These are phyloP conservation scores for Cornus suecica DNA, from an alignment of 148 eudicot genomes.

Conservation along the genomic window DNA sequence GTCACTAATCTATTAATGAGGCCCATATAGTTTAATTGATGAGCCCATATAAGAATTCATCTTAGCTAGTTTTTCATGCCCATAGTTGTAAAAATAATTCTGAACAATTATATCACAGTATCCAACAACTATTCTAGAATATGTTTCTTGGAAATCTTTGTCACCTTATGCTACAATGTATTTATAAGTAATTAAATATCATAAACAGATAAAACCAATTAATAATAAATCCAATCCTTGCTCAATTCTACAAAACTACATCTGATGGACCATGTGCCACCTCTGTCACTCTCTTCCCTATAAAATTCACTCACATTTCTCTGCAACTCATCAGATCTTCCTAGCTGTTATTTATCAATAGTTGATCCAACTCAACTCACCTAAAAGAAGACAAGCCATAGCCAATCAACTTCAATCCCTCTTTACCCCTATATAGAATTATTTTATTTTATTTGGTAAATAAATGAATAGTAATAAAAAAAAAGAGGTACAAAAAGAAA, in stretches of 20 bases:
- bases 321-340: slow-evolving; percentile 23
- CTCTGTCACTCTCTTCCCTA: slow-evolving; percentile 3
- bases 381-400: slow-evolving; percentile 26
- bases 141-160: not conserved
- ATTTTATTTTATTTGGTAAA: too few species aligned
- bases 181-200: slow-evolving; percentile 18
- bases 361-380: slow-evolving; percentile 24
- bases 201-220: slow-evolving; percentile 9
- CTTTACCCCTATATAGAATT: slow-evolving; percentile 21
- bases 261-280: slow-evolving; percentile 32
- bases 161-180: slow-evolving; percentile 11
- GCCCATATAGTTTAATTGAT: too few species aligned
- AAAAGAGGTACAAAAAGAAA: too few species aligned
- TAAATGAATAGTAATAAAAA: too few species aligned
- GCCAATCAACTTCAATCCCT: slow-evolving; percentile 10
- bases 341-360: slow-evolving; percentile 10
- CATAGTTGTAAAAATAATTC: slow-evolving; percentile 8
- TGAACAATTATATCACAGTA: slow-evolving; percentile 1
- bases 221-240: slow-evolving; percentile 14
- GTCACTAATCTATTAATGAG: too few species aligned
- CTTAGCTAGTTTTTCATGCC: too few species aligned
- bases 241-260: slow-evolving; percentile 9
- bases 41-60: too few species aligned
- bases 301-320: slow-evolving; percentile 11
- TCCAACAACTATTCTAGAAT: slow-evolving; percentile 3